Evolutionary conservation across 805 yeast genomes (phyloP), one percentile per base, ranked within the genome.

Genomic region (Metschnikowia santaceciliae): DNA sequence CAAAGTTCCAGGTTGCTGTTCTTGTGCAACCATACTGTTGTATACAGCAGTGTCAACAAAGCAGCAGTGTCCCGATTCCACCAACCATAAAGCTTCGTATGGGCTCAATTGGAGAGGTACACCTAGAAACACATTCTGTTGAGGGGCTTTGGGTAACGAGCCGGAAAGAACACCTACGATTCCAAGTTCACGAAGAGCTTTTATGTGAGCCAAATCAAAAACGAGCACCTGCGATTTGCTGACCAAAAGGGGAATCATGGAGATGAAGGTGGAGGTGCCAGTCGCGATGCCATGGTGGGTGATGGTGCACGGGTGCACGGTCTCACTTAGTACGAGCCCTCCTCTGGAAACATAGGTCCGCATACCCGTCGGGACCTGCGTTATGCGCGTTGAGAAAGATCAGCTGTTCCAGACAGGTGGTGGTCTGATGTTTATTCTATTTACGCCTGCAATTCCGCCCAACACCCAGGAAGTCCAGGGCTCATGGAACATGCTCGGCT

Each of bases 131-230:
- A 84, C 74, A 61, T 90, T 90, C 62, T 92, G 99, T 65, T 94
- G 99, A 2, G 97, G 94, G n/a, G 91, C 90, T 43, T 82, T 76
- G 0, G 97, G 88, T 32, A 94, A 69, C 0, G 97, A 87, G 0
- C 99, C 99, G 0, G 81, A 70, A 14, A 92, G 71, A 1, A 85
- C 81, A 0, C 99, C 99, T 20, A 83, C 75, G 1, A 94, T 77
- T 13, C 89, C 88, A 40, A 78, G 68, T 2, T 73, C 72, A 20
- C 97, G 72, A 6, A 90, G 72, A 20, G 49, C 49, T 56, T 77
- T 76, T 46, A 88, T 73, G 46, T 76, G 79, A 0, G 75, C 76
- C 1, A 85, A 57, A 50, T 79, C 77, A 61, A 86, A 90, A 6
- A 90, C 71, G 33, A 87, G 63, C 0, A 84, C 82, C 47, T 72